Percentiles rank a stretch among this genome's conserved stretches.
These are phyloP conservation scores for Podaxis sp. DNA, from an alignment of 768 basidiomycete species.

Conservation along the genomic window DNA sequence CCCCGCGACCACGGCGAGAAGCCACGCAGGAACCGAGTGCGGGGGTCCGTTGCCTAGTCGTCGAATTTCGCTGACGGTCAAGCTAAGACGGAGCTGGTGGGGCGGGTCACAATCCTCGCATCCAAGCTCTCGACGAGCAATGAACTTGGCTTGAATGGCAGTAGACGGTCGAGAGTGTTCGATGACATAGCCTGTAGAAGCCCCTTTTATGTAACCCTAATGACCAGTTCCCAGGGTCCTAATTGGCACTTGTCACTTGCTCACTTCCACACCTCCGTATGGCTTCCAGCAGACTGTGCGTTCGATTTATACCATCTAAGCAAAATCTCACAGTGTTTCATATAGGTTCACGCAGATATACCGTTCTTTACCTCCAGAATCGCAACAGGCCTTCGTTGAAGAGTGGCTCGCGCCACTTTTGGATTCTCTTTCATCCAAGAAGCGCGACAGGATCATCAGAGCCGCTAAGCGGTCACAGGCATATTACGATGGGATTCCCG, in stretches of 20 bases:
- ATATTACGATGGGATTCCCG: conserved; percentile 39
- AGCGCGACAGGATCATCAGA: conserved; percentile 31
- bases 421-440: conserved; percentile 37
- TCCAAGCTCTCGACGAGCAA: too few relatives aligned
- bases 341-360: conserved; percentile 46
- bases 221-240: neutral
- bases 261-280: neutral
- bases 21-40: too few relatives aligned
- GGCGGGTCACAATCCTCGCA: too few relatives aligned
- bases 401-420: conserved; percentile 50
- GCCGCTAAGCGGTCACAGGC: conserved; percentile 39
- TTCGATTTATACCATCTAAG: neutral
- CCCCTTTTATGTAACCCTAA: neutral
- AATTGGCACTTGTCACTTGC: neutral
- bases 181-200: neutral
- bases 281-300: conserved; percentile 10
- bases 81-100: too few relatives aligned
- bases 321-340: neutral
- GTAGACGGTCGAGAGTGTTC: neutral
- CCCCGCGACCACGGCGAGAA: too few relatives aligned
- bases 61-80: too few relatives aligned
- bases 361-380: conserved; percentile 51
- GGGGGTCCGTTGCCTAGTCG: too few relatives aligned
- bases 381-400: conserved; percentile 46
- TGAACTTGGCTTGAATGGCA: neutral